phyloP scores from a whole-genome alignment of 1,139 yeast species.

The Geotrichum citri-aurantii region DNA sequence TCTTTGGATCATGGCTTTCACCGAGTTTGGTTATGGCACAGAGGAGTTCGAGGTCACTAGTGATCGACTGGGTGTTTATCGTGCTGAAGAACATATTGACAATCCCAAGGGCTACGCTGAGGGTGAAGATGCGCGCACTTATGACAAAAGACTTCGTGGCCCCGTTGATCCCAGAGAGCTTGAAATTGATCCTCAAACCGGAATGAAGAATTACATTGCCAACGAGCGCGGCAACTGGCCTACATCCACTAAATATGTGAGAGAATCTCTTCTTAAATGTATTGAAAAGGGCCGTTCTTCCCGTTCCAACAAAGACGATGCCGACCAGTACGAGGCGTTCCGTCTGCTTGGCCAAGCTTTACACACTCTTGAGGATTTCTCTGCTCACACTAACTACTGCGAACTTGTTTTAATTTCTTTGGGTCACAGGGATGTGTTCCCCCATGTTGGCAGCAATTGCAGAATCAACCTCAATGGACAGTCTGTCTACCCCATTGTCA shows the following conservation, averaged over 20 bases:
- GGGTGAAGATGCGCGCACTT: slow-evolving; percentile 22
- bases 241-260: slow-evolving; percentile 25
- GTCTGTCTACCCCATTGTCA: slow-evolving; percentile 26
- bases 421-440: slow-evolving; percentile 27
- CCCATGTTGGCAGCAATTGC: slow-evolving; percentile 27
- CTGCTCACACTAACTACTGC: slow-evolving; percentile 27
- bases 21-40: slow-evolving; percentile 29
- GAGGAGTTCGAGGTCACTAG: slow-evolving; percentile 29
- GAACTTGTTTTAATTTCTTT: slow-evolving; percentile 26
- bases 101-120: slow-evolving; percentile 28
- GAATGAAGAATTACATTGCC: slow-evolving; percentile 28
- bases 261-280: slow-evolving; percentile 22
- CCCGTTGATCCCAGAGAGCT: slow-evolving; percentile 27
- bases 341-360: slow-evolving; percentile 29
- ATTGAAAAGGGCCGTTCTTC: slow-evolving; percentile 25
- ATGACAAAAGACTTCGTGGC: slow-evolving; percentile 25
- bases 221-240: slow-evolving; percentile 29
- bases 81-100: slow-evolving; percentile 31
- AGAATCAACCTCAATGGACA: slow-evolving; percentile 23
- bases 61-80: slow-evolving; percentile 27
- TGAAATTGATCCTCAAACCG: slow-evolving; percentile 26
- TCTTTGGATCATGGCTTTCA: slow-evolving; percentile 27
- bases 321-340: slow-evolving; percentile 24
- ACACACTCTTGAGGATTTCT: slow-evolving; percentile 26
- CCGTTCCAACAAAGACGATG: slow-evolving; percentile 14